Evolutionary conservation across 495 filamentous ascomycete genomes (phyloP).

Genomic region (Penicillium longicatenatum): DNA sequence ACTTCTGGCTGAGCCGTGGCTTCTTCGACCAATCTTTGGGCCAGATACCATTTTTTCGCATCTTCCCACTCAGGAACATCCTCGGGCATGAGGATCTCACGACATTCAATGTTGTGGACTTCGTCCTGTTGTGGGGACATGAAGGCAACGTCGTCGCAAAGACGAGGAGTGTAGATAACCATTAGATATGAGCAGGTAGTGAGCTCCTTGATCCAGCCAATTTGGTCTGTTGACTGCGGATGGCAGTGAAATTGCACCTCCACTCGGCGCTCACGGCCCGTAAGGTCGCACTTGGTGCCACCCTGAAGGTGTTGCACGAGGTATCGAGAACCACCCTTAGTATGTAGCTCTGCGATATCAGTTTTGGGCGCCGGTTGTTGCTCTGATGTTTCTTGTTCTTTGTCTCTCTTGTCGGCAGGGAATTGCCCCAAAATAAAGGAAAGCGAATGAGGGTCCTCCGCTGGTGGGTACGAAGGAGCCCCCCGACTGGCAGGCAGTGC

Average conservation of each 20-base stretch:
- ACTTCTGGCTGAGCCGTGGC: conserved; percentile 27
- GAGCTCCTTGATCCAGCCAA: conserved; percentile 94
- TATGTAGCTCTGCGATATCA: conserved; percentile 65
- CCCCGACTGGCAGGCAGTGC: conserved; percentile 67
- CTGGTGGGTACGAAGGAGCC: conserved; percentile 68
- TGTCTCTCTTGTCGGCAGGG: conserved; percentile 24
- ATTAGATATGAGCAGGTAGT: conserved; percentile 93
- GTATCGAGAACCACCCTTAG: conserved; percentile 83
- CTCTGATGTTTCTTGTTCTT: conserved; percentile 33
- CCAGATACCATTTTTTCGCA: conserved; percentile 45
- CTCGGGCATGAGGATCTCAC: conserved; percentile 62
- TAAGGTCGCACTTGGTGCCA: conserved; percentile 92
- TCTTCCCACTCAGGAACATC: conserved; percentile 61
- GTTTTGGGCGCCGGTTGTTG: conserved; percentile 33
- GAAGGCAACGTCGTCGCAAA: conserved; percentile 93
- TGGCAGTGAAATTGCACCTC: conserved; percentile 95
- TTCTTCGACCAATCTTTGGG: conserved; percentile 40
- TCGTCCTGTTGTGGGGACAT: conserved; percentile 79
- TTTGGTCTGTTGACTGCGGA: conserved; percentile 76
- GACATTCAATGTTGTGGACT: conserved; percentile 77
- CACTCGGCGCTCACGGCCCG: conserved; percentile 78
- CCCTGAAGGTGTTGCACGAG: conserved; percentile 84
- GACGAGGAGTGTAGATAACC: conserved; percentile 88
- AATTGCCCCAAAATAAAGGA: conserved; percentile 79
- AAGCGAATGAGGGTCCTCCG: conserved; percentile 72